Evolutionary conservation across 805 yeast genomes (phyloP), one percentile per base, ranked within the genome.

Genomic region (Pichia paraexigua): DNA sequence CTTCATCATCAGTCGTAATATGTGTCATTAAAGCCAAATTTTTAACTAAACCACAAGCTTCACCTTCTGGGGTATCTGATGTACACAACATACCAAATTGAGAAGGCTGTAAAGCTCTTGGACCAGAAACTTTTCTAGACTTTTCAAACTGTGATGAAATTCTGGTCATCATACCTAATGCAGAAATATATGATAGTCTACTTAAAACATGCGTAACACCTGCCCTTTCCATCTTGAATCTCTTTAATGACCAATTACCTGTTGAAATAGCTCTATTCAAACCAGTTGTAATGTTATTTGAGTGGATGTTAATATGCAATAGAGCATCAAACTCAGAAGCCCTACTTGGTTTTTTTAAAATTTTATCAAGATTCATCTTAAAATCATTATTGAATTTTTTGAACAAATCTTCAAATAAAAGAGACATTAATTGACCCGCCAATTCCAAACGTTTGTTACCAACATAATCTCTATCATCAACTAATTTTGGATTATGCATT

Each of bases 1-100:
- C 97, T 67, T 94, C 99, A 61, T 89, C 97, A 69, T 94, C 99
- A 1, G 99, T 92, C 5, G 99, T 94, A 63, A 94, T 94, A 69
- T 94, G 99, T 12, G 99, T 94, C 99, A 94, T 94, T 45, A 94
- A 76, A 1, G 99, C 99, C 67, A 94, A 74, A 65, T 94, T 94
- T 71, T 94, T 94, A 39, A 94, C 99, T 68, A 94, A 78, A 64
- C 99, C 99, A 81, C 99, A 94, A 0, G 99, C 99, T 71, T 94
- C 99, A 77, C 99, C 99, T 78, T 94, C 99, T 1, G 99, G 99
- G 0, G 99, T 94, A 78, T 94, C 99, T 0, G 98, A 87, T 8
- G 98, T 89, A 75, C 99, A 94, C 54, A 94, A 76, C 98, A 94
- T 94, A 66, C 99, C 99, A 68, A 94, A 94, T 72, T 94, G 99